These are phyloP conservation scores for Gymnopus androsaceus DNA, from an alignment of 1,284 basidiomycete genomes.

Conservation along the genomic window DNA sequence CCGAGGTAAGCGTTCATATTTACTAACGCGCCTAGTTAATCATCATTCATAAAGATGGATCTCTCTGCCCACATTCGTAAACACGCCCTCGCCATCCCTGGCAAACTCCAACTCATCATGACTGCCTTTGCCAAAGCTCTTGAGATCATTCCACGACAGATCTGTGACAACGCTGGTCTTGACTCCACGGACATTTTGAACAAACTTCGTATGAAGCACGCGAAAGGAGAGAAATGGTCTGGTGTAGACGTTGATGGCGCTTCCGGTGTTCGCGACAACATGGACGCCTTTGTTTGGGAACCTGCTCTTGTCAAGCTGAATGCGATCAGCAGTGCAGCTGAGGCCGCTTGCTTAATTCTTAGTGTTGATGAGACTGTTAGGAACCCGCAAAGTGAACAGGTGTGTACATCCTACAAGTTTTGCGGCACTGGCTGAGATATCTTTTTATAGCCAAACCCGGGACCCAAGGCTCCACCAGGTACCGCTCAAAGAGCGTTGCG, in stretches of 20 bases:
- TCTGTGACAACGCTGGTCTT: slow-evolving; percentile 97
- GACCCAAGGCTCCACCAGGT: slow-evolving; percentile 83
- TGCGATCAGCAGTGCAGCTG: slow-evolving; percentile 91
- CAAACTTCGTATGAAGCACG: slow-evolving; percentile 96
- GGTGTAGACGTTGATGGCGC: slow-evolving; percentile 93
- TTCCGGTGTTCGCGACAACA: slow-evolving; percentile 91
- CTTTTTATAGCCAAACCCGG: slow-evolving; percentile 59
- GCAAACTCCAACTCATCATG: slow-evolving; percentile 95
- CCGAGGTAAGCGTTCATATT: slow-evolving; percentile 66
- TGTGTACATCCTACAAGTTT: slow-evolving; percentile 39
- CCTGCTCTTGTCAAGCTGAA: slow-evolving; percentile 95
- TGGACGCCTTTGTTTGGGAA: slow-evolving; percentile 99
- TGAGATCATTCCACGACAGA: slow-evolving; percentile 97
- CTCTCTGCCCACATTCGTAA: slow-evolving; percentile 91
- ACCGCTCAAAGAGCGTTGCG: slow-evolving; percentile 81
- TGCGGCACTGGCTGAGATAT: slow-evolving; percentile 16
- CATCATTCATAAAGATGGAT: slow-evolving; percentile 71
- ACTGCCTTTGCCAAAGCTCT: slow-evolving; percentile 96
- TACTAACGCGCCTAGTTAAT: slow-evolving; percentile 3
- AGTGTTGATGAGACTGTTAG: slow-evolving; percentile 95
- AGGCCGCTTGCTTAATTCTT: slow-evolving; percentile 94
- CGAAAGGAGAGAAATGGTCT: slow-evolving; percentile 84
- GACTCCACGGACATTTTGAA: slow-evolving; percentile 98
- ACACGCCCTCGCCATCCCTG: slow-evolving; percentile 90
- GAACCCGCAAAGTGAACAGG: slow-evolving; percentile 89